Evolutionary conservation across 177 flowering plant genomes (phyloP), one percentile per base, ranked within the genome.

Genomic region (Vitis hybrid): DNA sequence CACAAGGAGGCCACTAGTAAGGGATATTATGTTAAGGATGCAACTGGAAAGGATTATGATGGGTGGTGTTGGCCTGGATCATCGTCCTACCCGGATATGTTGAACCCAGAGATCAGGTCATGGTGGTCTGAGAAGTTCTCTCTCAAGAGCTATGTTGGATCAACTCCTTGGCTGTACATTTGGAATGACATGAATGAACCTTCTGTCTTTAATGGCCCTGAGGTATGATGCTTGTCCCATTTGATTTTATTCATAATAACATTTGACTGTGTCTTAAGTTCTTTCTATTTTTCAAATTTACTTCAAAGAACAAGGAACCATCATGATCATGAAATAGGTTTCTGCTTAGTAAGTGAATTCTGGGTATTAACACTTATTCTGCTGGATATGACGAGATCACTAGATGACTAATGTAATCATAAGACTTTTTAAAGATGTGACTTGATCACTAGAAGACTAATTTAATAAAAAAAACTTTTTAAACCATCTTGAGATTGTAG

Each of bases 31-130:
- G 94, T 93, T 61, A 95, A 89, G 85, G 99, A 95, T 86, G 84
- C 92, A 1, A 78, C 74, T 39, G 94, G 96, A 2, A 90, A 80
- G 68, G 99, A 93, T 79, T 95, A 33, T 78, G 99, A 95, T 84
- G 99, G 99, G n/a, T 96, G 99, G 99, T 93, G 99, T 76, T 96
- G 99, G 99, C 89, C 99, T 70, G 99, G 99, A 72, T 89, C 99
- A 2, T 91, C 99, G 1, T 96, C 99, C 0, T 96, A 96, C 75
- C 63, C 69, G 1, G 99, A 96, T 77, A 77, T 82, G 85, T 73
- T 90, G 77, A 93, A 79, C 66, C 97, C 94, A 0, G 94, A 96
- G 84, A 87, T 92, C 53, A 85, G 99, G 77, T 77, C 86, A 11
- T 96, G 98, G 98, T 96, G 98, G 98, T 86, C 79, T 68, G 97